These are phyloP conservation scores for Sphaerulina musiva DNA, from an alignment of 2,329 filamentous ascomycete species.

Conservation along the genomic window DNA sequence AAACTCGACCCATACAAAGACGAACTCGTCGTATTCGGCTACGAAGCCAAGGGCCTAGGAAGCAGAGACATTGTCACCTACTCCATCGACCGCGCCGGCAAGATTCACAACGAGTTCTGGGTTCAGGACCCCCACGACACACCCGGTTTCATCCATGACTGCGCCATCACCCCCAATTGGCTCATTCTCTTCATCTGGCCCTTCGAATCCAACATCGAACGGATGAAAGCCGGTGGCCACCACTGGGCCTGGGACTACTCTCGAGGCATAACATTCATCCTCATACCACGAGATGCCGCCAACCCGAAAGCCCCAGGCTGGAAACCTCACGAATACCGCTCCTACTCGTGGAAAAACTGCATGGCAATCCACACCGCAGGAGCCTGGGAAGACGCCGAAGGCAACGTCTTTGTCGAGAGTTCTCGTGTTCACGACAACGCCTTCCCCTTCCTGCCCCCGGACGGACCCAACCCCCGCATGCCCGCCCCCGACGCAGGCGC, in stretches of 20 bases:
- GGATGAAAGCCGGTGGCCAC: conserved; percentile 36
- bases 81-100: conserved; percentile 35
- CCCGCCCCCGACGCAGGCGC: conserved; percentile 34
- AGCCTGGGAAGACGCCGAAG: conserved; percentile 37
- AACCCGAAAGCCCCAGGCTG: conserved; percentile 15
- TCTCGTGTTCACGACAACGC: conserved; percentile 39
- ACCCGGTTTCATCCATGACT: conserved; percentile 37
- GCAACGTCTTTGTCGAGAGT: conserved; percentile 37
- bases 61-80: conserved; percentile 38
- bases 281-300: conserved; percentile 19
- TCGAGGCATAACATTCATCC: conserved; percentile 23
- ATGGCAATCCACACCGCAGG: conserved; percentile 41
- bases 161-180: conserved; percentile 38
- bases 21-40: conserved; percentile 39
- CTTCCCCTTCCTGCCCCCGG: conserved; percentile 41
- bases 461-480: conserved; percentile 23
- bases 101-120: conserved; percentile 38
- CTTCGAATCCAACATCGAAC: conserved; percentile 33
- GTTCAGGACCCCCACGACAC: conserved; percentile 35
- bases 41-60: conserved; percentile 36
- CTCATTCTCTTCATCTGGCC: conserved; percentile 36
- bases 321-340: conserved; percentile 12
- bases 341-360: conserved; percentile 23
- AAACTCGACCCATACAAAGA: conserved; percentile 40
- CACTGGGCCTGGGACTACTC: conserved; percentile 36